Conservation (phyloP, 768 basidiomycete genomes). For the Multifurca ochricompacta region DNA sequence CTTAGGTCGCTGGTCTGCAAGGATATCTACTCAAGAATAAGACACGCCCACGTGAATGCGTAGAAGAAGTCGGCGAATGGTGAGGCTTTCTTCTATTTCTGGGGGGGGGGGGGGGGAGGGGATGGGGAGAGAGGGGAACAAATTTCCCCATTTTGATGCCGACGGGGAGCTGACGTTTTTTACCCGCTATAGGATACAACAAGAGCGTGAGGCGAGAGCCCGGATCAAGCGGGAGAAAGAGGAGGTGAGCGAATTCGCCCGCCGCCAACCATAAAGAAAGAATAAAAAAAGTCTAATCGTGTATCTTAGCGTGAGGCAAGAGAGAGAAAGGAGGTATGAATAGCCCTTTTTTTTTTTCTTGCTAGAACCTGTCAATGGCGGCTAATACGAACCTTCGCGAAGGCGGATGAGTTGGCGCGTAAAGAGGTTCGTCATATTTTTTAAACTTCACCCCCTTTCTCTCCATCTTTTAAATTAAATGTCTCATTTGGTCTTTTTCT, state of each 20-base stretch:
- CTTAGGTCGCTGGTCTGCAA: slow-evolving; percentile 72
- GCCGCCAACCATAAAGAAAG: background rate
- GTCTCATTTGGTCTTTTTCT: slow-evolving; percentile 16
- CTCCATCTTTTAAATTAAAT: slow-evolving; percentile 6
- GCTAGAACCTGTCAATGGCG: background rate
- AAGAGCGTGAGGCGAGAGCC: slow-evolving; percentile 77
- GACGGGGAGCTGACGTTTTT: slow-evolving; percentile 12
- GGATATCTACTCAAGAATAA: slow-evolving; percentile 87
- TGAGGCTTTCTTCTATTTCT: slow-evolving; percentile 23
- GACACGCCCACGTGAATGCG: slow-evolving; percentile 80
- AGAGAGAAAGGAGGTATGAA: slow-evolving; percentile 59
- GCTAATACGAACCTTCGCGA: slow-evolving; percentile 1
- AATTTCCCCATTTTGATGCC: too few relatives aligned
- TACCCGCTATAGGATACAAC: slow-evolving; percentile 40
- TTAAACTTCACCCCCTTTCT: too few relatives aligned
- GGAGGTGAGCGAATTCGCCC: slow-evolving; percentile 32
- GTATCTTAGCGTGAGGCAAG: slow-evolving; percentile 61
- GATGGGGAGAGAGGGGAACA: too few relatives aligned
- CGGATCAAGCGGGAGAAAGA: slow-evolving; percentile 78
- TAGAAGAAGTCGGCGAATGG: slow-evolving; percentile 75
- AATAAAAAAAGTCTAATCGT: slow-evolving; percentile 1
- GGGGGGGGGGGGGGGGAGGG: too few relatives aligned
- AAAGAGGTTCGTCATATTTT: slow-evolving; percentile 42
- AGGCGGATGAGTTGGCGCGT: slow-evolving; percentile 55
- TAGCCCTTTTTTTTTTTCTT: slow-evolving; percentile 2